Conservation (phyloP, 352 stramenopile species). For the Phytophthora sojae region DNA sequence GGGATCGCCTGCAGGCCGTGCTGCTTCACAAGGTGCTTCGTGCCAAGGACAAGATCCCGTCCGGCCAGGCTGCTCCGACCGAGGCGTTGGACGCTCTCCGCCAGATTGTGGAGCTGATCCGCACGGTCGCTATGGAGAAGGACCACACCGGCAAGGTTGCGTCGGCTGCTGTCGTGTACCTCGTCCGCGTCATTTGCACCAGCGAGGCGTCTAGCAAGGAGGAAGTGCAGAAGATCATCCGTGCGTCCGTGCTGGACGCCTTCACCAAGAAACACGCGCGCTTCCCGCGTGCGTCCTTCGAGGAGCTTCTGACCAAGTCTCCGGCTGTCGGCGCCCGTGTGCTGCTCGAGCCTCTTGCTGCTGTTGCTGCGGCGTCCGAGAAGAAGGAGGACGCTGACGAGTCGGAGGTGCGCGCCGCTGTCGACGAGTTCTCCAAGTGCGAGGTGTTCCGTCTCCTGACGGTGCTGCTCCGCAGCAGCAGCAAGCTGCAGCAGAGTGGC, state of each 20-base stretch:
- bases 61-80: slow-evolving; percentile 16
- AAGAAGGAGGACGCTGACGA: slow-evolving; percentile 36
- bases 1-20: slow-evolving; percentile 75
- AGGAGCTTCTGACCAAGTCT: slow-evolving; percentile 71
- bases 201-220: slow-evolving; percentile 25
- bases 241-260: slow-evolving; percentile 47
- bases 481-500: slow-evolving; percentile 31
- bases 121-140: slow-evolving; percentile 65
- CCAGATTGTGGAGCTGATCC: slow-evolving; percentile 53
- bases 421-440: slow-evolving; percentile 82
- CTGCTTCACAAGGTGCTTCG: slow-evolving; percentile 75
- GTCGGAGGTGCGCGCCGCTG: slow-evolving; percentile 27
- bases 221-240: slow-evolving; percentile 44
- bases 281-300: slow-evolving; percentile 74
- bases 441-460: slow-evolving; percentile 83
- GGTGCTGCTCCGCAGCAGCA: slow-evolving; percentile 52
- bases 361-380: slow-evolving; percentile 50
- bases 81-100: slow-evolving; percentile 47
- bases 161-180: slow-evolving; percentile 62
- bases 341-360: slow-evolving; percentile 61
- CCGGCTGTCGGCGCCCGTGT: slow-evolving; percentile 59
- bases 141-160: slow-evolving; percentile 69
- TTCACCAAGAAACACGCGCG: slow-evolving; percentile 89
- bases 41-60: slow-evolving; percentile 55
- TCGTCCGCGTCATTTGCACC: slow-evolving; percentile 59